These are phyloP conservation scores for Fusarium oligoseptatum DNA, from an alignment of 2,329 filamentous ascomycete genomes.

Conservation along the genomic window DNA sequence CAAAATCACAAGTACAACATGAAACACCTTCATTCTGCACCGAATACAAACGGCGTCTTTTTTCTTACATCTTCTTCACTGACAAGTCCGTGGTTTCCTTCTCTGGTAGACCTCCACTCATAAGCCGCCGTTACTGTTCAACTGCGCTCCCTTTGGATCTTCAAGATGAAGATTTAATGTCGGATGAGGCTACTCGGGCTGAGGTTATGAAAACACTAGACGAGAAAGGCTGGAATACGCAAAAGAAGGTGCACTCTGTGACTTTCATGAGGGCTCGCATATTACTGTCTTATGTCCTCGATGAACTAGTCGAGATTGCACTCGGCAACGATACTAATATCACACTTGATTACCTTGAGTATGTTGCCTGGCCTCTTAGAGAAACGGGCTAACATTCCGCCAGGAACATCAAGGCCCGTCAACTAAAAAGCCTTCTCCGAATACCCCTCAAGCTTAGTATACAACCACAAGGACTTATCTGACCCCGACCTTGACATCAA, in stretches of 20 bases:
- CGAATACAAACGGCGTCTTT: conserved; percentile 51
- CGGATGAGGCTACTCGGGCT: conserved; percentile 50
- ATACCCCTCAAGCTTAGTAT: conserved; percentile 55
- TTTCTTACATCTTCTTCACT: conserved; percentile 54
- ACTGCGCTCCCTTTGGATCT: conserved; percentile 68
- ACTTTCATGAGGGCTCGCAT: conserved; percentile 63
- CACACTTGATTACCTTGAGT: conserved; percentile 42
- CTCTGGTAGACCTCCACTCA: conserved; percentile 66
- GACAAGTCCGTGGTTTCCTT: conserved; percentile 67
- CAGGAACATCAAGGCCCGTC: conserved; percentile 54
- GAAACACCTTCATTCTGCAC: conserved; percentile 49
- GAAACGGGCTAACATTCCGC: conserved; percentile 11
- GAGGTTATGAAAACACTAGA: conserved; percentile 54
- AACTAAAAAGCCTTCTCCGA: conserved; percentile 50
- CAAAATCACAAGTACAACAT: background rate
- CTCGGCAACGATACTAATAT: conserved; percentile 52
- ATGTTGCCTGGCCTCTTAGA: background rate
- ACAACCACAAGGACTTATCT: conserved; percentile 55
- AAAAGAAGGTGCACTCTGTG: conserved; percentile 56
- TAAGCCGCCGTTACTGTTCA: conserved; percentile 66
- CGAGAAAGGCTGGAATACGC: conserved; percentile 65
- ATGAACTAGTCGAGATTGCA: conserved; percentile 72
- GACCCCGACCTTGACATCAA: conserved; percentile 47
- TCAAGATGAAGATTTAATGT: conserved; percentile 62
- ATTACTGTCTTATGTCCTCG: conserved; percentile 63